Conservation (phyloP, 352 stramenopile species). For the Albugo candida region DNA sequence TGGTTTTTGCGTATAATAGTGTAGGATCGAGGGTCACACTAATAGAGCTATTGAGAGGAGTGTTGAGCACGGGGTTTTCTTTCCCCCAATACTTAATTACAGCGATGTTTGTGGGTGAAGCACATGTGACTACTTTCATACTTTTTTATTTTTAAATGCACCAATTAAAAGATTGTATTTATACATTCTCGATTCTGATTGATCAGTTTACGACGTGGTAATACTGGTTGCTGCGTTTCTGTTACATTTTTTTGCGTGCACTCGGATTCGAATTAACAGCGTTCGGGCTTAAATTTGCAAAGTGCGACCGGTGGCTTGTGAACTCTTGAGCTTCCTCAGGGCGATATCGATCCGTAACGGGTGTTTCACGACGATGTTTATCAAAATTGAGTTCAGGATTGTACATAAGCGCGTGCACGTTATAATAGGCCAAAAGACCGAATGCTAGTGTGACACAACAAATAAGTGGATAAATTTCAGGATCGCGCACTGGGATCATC, state of each 20-base stretch:
- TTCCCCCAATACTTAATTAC: slow-evolving; percentile 99
- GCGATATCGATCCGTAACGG: slow-evolving; percentile 11
- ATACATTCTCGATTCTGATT: no score
- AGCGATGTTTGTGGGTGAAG: slow-evolving; percentile 94
- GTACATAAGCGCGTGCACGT: slow-evolving; percentile 12
- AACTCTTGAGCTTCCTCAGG: slow-evolving; percentile 12
- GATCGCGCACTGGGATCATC: slow-evolving; percentile 15
- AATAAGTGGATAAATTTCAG: slow-evolving; percentile 20
- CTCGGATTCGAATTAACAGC: slow-evolving; percentile 8
- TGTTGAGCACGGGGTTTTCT: slow-evolving; percentile 79
- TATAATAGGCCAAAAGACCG: slow-evolving; percentile 13
- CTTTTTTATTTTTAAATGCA: no score
- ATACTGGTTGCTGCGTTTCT: no score
- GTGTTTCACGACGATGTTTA: slow-evolving; percentile 17
- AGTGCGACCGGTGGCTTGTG: slow-evolving; percentile 8
- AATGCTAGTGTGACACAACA: slow-evolving; percentile 11
- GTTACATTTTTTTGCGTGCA: no score
- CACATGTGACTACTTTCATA: slow-evolving; percentile 70
- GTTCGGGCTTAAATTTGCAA: slow-evolving; percentile 13
- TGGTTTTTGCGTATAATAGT: slow-evolving; percentile 91
- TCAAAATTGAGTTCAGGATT: slow-evolving; percentile 17
- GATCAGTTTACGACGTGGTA: no score
- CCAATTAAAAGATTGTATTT: no score
- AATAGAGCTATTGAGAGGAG: slow-evolving; percentile 93
- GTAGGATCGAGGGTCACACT: slow-evolving; percentile 92